Conservation (phyloP, 2,329 filamentous ascomycete genomes). For the Gnomoniopsis sp. region DNA sequence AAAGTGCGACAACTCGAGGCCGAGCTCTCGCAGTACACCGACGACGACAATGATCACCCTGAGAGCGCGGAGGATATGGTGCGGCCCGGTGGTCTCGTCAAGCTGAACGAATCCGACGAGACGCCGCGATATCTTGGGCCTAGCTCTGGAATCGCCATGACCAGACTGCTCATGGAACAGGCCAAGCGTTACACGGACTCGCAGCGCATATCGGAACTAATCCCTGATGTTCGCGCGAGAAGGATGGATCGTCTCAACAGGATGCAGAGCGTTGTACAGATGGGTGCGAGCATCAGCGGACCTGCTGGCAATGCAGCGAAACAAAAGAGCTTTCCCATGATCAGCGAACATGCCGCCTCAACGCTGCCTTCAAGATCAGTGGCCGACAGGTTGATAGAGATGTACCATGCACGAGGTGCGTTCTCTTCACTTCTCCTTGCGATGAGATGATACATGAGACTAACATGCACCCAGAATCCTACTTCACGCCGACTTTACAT, state of each 20-base stretch:
- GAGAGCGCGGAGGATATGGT: constrained; percentile 80
- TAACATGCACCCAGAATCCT: constrained; percentile 60
- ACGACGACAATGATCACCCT: constrained; percentile 68
- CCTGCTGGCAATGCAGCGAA: constrained; percentile 51
- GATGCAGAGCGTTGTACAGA: constrained; percentile 61
- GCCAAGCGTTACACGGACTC: constrained; percentile 91
- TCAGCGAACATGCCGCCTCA: constrained; percentile 78
- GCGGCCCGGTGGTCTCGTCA: constrained; percentile 79
- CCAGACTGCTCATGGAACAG: constrained; percentile 90
- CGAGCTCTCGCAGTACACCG: constrained; percentile 75
- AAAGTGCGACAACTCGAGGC: constrained; percentile 78
- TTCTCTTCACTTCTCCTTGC: constrained; percentile 5
- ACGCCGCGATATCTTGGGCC: constrained; percentile 84
- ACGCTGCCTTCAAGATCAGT: constrained; percentile 70
- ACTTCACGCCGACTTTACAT: constrained; percentile 83
- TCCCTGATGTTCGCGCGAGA: constrained; percentile 67
- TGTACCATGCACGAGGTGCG: constrained; percentile 81
- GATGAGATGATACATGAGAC: constrained; percentile 5
- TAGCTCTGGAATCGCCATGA: constrained; percentile 94
- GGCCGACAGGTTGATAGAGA: constrained; percentile 74
- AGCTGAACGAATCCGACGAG: constrained; percentile 81
- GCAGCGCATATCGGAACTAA: constrained; percentile 86
- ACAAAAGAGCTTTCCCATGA: constrained; percentile 87
- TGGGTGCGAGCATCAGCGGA: constrained; percentile 43
- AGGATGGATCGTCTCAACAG: constrained; percentile 52